These are phyloP conservation scores for Fusarium marasasianum DNA, from an alignment of 2,329 filamentous ascomycete genomes.

Conservation along the genomic window DNA sequence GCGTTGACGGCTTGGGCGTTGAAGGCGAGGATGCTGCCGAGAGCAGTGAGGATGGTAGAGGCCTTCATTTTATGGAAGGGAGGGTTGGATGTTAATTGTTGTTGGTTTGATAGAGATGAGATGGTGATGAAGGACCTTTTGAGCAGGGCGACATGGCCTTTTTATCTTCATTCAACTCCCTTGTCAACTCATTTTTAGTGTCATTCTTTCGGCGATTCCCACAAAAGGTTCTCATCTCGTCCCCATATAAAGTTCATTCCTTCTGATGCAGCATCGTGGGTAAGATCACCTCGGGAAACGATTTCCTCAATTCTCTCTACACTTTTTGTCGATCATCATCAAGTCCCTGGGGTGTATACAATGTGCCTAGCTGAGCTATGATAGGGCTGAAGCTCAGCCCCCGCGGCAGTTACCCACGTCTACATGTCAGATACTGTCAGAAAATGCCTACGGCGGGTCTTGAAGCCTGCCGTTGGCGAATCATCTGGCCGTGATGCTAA, in stretches of 20 bases:
- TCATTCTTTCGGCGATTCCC: background rate
- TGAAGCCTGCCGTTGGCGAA: background rate
- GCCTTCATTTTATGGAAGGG: background rate
- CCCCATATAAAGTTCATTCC: background rate
- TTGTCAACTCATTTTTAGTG: fast-evolving
- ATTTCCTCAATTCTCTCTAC: background rate
- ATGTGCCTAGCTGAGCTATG: background rate
- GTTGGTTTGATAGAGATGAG: background rate
- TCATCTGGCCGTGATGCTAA: fast-evolving
- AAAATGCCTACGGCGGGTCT: background rate
- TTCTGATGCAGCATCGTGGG: fast-evolving
- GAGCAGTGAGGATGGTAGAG: background rate
- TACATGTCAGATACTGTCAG: background rate
- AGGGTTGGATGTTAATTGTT: too few relatives aligned
- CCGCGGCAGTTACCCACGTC: background rate
- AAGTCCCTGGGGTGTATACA: background rate
- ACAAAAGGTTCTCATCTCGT: background rate
- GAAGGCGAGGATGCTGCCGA: background rate
- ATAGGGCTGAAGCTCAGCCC: background rate
- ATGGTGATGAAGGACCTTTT: background rate
- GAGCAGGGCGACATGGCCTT: background rate
- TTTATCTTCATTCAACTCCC: background rate
- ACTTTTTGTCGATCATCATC: background rate
- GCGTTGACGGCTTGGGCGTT: background rate
- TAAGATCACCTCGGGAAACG: background rate